Evolutionary conservation across 2,329 filamentous ascomycete species (phyloP).

Genomic region (Harringtonia lauricola): DNA sequence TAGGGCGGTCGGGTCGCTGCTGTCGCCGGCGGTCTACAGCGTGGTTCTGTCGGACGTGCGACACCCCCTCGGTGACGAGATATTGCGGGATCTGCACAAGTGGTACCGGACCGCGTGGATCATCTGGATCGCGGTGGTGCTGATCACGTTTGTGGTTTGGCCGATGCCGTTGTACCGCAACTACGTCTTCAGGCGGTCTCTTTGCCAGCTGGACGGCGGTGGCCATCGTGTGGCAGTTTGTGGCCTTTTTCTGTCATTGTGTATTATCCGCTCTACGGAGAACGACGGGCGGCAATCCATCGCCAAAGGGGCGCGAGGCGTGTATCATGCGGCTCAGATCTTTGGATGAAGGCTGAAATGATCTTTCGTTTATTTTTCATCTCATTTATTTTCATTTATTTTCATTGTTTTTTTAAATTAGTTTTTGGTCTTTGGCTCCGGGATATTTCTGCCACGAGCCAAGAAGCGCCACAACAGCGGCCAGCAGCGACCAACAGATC

Average conservation of each 20-base stretch:
- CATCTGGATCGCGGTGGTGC: slow-evolving; percentile 15
- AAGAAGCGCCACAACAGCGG: too few species aligned
- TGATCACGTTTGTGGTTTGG: slow-evolving; percentile 35
- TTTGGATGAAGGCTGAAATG: too few species aligned
- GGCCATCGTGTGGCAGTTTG: slow-evolving; percentile 35
- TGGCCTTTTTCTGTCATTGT: slow-evolving; percentile 33
- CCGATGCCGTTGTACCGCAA: slow-evolving; percentile 37
- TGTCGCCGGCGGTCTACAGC: too few species aligned
- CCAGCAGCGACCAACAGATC: too few species aligned
- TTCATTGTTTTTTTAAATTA: too few species aligned
- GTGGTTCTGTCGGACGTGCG: too few species aligned
- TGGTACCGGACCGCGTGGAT: slow-evolving; percentile 8
- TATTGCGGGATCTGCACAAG: slow-evolving; percentile 3
- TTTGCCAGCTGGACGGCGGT: slow-evolving; percentile 33
- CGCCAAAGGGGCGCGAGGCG: slow-evolving; percentile 1
- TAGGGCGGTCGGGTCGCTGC: too few species aligned
- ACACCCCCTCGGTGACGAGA: slow-evolving; percentile 11
- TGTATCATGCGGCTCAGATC: not conserved
- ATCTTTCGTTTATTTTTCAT: too few species aligned
- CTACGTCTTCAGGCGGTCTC: slow-evolving; percentile 34
- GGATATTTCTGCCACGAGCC: too few species aligned
- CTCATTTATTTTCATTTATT: too few species aligned
- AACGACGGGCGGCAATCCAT: slow-evolving; percentile 24
- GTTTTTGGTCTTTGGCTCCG: too few species aligned
- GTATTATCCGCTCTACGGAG: slow-evolving; percentile 34